Evolutionary conservation across 208 protist species (phyloP).

Genomic region (Borovskyia barvae): DNA sequence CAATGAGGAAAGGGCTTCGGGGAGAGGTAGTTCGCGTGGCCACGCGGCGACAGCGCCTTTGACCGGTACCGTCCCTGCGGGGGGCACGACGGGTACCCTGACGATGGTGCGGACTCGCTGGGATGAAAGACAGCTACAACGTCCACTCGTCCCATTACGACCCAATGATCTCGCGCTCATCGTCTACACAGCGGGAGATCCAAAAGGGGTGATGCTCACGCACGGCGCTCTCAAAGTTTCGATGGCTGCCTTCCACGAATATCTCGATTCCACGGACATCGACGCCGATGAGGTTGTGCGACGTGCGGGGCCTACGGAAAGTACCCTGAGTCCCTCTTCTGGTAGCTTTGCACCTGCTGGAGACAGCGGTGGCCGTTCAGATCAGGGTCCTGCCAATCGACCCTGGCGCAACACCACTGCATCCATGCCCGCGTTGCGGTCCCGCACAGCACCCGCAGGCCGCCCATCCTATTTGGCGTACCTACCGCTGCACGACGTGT

Average conservation of each 20-base stretch:
- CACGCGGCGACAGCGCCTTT: too few species aligned
- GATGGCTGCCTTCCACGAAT: conserved; percentile 30
- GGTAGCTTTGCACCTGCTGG: not conserved
- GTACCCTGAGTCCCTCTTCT: not conserved
- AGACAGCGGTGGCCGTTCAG: not conserved
- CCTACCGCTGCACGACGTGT: conserved; percentile 77
- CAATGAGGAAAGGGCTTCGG: too few species aligned
- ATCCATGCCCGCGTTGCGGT: conserved; percentile 23
- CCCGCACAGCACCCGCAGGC: conserved; percentile 13
- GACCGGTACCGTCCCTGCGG: too few species aligned
- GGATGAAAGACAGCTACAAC: too few species aligned
- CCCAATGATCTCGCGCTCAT: conserved; percentile 59
- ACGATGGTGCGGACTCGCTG: not conserved
- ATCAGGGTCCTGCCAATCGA: not conserved
- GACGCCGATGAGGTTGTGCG: conserved; percentile 6
- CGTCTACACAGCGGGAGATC: conserved; percentile 79
- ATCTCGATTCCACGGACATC: conserved; percentile 26
- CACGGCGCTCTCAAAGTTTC: conserved; percentile 62
- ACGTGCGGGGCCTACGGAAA: not conserved
- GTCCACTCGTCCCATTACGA: conserved; percentile 22
- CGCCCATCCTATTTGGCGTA: conserved; percentile 74
- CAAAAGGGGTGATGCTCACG: conserved; percentile 81
- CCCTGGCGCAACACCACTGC: conserved; percentile 9
- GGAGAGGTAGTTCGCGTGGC: too few species aligned
- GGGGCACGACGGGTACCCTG: too few species aligned